Percentiles rank a stretch among this genome's conserved stretches.
Conservation (phyloP, 2,329 filamentous ascomycete genomes). For the Stagonosporopsis tanaceti region DNA sequence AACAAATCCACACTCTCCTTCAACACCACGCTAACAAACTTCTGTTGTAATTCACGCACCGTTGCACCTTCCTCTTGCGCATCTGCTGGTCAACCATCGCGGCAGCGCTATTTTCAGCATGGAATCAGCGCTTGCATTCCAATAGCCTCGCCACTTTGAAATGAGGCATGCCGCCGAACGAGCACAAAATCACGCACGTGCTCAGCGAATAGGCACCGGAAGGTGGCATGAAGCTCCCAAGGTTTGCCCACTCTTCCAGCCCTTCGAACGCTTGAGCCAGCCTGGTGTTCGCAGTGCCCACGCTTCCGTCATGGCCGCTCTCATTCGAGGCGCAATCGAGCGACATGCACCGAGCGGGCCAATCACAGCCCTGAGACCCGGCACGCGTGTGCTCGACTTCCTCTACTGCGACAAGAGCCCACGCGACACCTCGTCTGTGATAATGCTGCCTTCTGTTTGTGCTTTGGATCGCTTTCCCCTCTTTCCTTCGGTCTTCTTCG, state of each 20-base stretch:
- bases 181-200: conserved; percentile 19
- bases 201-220: conserved; percentile 17
- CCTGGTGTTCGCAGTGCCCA: conserved; percentile 30
- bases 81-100: neutral
- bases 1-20: conserved; percentile 9
- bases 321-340: conserved; percentile 36
- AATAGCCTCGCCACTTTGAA: conserved; percentile 1
- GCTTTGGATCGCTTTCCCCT: conserved; percentile 17
- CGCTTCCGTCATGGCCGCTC: conserved; percentile 33
- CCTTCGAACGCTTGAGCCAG: conserved; percentile 22
- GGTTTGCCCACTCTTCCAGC: conserved; percentile 27
- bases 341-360: conserved; percentile 19
- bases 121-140: conserved; percentile 2
- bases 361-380: conserved; percentile 30
- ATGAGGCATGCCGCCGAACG: conserved; percentile 1
- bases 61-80: conserved; percentile 1
- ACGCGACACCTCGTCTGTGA: conserved; percentile 39
- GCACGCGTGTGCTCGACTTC: conserved; percentile 28
- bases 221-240: conserved; percentile 11
- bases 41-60: conserved; percentile 5
- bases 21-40: conserved; percentile 18
- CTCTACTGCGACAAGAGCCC: conserved; percentile 36
- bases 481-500: conserved; percentile 14
- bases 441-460: conserved; percentile 27
- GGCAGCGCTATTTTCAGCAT: conserved; percentile 3